Evolutionary conservation across 2,329 filamentous ascomycete species (phyloP).

Genomic region (Epichloe aotearoae): DNA sequence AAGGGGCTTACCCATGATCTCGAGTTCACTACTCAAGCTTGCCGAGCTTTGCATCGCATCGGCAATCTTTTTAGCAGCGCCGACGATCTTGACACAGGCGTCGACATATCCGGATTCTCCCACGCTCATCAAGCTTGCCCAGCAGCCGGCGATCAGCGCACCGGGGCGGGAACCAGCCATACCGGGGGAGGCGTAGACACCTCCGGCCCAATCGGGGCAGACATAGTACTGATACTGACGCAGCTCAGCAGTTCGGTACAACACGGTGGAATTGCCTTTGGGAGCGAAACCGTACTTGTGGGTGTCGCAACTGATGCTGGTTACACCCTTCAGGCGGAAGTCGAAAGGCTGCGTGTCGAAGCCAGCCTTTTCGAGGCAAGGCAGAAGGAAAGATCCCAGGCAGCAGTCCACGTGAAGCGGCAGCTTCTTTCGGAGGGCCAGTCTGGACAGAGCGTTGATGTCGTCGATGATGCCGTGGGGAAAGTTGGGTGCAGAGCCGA

Average conservation of each 20-base stretch:
- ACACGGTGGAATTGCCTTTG: constrained; percentile 86
- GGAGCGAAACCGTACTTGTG: constrained; percentile 99
- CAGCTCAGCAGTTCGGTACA: constrained; percentile 71
- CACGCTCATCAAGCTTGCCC: constrained; percentile 80
- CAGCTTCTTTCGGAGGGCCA: constrained; percentile 66
- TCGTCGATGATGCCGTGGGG: constrained; percentile 97
- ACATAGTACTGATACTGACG: constrained; percentile 94
- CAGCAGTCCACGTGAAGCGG: constrained; percentile 97
- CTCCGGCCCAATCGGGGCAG: constrained; percentile 85
- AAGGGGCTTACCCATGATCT: constrained; percentile 70
- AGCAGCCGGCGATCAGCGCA: constrained; percentile 89
- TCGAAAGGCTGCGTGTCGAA: constrained; percentile 84
- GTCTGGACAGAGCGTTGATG: constrained; percentile 68
- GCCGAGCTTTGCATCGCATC: constrained; percentile 59
- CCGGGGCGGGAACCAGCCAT: constrained; percentile 87
- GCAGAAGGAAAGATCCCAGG: constrained; percentile 86
- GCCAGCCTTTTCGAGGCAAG: constrained; percentile 83
- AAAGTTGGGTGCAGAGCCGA: constrained; percentile 93
- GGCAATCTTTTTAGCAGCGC: constrained; percentile 74
- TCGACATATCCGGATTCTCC: constrained; percentile 82
- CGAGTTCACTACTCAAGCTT: constrained; percentile 56
- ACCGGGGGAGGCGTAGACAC: constrained; percentile 91
- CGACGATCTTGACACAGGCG: constrained; percentile 78
- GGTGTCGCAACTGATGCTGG: constrained; percentile 90
- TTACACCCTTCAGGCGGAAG: constrained; percentile 87